Evolutionary conservation across 2,329 filamentous ascomycete species (phyloP), one percentile per base, ranked within the genome.

Genomic region (Fusarium dimerum): DNA sequence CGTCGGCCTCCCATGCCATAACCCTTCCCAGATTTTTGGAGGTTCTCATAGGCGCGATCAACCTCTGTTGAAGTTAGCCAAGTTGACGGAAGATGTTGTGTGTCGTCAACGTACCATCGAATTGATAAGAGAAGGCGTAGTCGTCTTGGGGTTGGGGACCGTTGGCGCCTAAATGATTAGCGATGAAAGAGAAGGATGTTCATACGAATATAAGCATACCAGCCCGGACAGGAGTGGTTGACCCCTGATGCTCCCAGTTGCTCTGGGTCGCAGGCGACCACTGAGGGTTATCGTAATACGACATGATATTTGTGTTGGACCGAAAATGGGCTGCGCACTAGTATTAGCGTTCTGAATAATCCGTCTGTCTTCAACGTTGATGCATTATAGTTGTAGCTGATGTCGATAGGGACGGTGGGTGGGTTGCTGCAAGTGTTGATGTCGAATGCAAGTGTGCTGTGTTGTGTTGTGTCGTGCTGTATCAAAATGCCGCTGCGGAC

Each of bases 1-100:
- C 92, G 89, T 74, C 94, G 90, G 67, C 78, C 83, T 67, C 79
- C 79, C 68, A 77, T 76, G 68, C 81, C 85, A 75, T 93, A 94
- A 76, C 92, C 87, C 80, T 97, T 97, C 68, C 92, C 92, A 72
- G 92, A 96, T 82, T 97, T 97, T 68, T 93, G 83, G 55, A 99
- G 83, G 73, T 97, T 97, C 69, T 97, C 94, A 68, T 93, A 86
- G 63, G 93, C 93, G 71, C 93, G 88, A 62, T 97, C 94, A 66
- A 99, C 92, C 84, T 99, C 94, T 36, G 32, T 15, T 36, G 5
- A 36, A 45, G 41, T 32, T 40, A 56, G 29, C 18, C 43, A 32
- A 18, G 48, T 40, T 38, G 30, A 32, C 40, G 30, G 29, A 40
- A 40, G 20, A 18, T 26, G 16, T 41, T 9, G 17, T 11, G 17